phyloP scores from a whole-genome alignment of 495 filamentous ascomycete species.

The Emericellopsis terricola region DNA sequence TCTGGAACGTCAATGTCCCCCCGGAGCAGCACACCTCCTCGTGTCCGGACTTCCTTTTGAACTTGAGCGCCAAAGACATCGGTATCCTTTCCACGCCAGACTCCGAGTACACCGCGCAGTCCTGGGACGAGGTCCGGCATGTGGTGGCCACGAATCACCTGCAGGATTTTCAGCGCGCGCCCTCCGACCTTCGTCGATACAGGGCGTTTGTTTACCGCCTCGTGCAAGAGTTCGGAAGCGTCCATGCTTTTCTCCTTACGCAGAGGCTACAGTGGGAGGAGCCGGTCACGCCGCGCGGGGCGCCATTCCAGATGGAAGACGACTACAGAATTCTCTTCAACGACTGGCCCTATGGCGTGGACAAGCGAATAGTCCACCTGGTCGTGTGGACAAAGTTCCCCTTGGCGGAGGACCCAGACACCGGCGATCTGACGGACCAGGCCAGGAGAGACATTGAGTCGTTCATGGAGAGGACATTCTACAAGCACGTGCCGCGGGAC shows the following conservation, averaged over 20 bases:
- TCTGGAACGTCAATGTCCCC: constrained; percentile 69
- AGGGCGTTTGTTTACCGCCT: constrained; percentile 43
- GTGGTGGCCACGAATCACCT: constrained; percentile 48
- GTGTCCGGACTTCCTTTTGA: constrained; percentile 51
- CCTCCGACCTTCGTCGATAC: constrained; percentile 57
- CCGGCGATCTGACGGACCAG: constrained; percentile 44
- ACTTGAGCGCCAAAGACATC: constrained; percentile 36
- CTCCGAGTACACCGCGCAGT: constrained; percentile 31
- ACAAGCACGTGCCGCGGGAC: constrained; percentile 11
- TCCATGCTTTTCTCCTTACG: constrained; percentile 55
- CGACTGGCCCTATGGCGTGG: constrained; percentile 83
- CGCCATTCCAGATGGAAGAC: constrained; percentile 28
- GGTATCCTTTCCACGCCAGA: constrained; percentile 49
- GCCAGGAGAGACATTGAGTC: constrained; percentile 45
- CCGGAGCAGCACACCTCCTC: constrained; percentile 33
- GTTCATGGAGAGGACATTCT: constrained; percentile 48
- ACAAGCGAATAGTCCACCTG: constrained; percentile 56
- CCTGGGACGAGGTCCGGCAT: constrained; percentile 44
- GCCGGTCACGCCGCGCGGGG: constrained; percentile 15
- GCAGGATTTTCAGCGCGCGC: constrained; percentile 54
- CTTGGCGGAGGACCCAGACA: constrained; percentile 41
- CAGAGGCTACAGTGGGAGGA: constrained; percentile 45
- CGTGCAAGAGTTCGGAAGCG: constrained; percentile 44
- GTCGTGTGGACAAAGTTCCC: constrained; percentile 85
- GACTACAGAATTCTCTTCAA: constrained; percentile 66